Percentiles rank a stretch among this genome's conserved stretches.
These are phyloP conservation scores for Pichia occidentalis DNA, from an alignment of 805 yeast species.

Conservation along the genomic window DNA sequence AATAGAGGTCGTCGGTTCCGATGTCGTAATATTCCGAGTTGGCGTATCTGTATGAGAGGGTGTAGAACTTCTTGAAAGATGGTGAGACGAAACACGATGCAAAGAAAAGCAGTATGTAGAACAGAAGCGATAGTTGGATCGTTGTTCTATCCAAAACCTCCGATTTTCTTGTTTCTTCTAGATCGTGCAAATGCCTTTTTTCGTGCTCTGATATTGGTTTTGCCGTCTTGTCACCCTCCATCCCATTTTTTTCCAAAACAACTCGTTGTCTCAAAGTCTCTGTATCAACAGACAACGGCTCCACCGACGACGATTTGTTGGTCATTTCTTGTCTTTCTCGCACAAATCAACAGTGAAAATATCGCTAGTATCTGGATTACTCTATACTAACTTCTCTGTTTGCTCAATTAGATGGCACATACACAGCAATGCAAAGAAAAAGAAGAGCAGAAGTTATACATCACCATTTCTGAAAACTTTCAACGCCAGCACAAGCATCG, in stretches of 20 bases:
- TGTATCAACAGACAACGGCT: neutral
- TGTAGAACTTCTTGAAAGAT: conserved; percentile 31
- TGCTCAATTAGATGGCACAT: too few relatives aligned
- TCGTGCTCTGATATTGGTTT: neutral
- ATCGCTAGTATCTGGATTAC: too few relatives aligned
- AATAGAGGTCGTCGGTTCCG: conserved; percentile 48
- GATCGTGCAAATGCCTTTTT: conserved; percentile 8
- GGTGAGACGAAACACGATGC: conserved; percentile 22
- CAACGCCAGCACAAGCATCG: too few relatives aligned
- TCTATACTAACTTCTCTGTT: too few relatives aligned
- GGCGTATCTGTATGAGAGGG: conserved; percentile 34
- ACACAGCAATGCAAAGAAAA: too few relatives aligned
- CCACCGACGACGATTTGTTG: neutral
- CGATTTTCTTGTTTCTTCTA: conserved; percentile 17
- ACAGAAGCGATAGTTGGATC: conserved; percentile 13
- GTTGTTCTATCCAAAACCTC: conserved; percentile 15
- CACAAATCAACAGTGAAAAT: too few relatives aligned
- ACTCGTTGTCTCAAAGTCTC: neutral
- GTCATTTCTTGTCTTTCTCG: neutral
- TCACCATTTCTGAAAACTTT: too few relatives aligned
- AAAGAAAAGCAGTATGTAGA: conserved; percentile 15
- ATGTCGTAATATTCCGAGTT: conserved; percentile 40
- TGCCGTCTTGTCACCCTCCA: neutral
- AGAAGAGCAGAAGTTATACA: too few relatives aligned
- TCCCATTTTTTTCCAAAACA: neutral